phyloP scores from a whole-genome alignment of 768 basidiomycete species.

The Amylocystis lapponica region DNA sequence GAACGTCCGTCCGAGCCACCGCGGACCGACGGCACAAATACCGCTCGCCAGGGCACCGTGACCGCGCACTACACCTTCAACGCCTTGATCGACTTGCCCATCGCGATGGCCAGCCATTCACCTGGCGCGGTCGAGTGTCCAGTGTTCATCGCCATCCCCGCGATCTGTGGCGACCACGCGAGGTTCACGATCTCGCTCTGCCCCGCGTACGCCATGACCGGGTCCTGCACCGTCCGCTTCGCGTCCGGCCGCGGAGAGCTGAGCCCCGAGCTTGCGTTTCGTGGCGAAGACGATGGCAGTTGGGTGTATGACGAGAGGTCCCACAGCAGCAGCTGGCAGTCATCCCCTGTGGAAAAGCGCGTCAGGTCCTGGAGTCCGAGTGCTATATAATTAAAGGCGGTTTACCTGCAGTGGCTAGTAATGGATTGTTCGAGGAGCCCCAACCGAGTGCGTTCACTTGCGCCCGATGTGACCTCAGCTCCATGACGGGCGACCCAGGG shows the following conservation, averaged over 20 bases:
- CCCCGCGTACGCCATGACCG: constrained; percentile 80
- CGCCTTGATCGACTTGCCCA: constrained; percentile 76
- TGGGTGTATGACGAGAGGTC: constrained; percentile 69
- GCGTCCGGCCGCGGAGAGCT: constrained; percentile 80
- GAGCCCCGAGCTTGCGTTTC: constrained; percentile 61
- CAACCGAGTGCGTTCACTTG: constrained; percentile 87
- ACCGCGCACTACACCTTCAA: constrained; percentile 56
- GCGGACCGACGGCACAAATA: too few species aligned
- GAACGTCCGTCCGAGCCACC: too few species aligned
- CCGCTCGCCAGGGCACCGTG: not conserved
- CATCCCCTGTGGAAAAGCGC: constrained; percentile 57
- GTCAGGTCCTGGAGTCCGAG: constrained; percentile 3
- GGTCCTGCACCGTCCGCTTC: constrained; percentile 66
- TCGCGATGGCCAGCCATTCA: constrained; percentile 84
- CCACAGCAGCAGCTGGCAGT: constrained; percentile 92
- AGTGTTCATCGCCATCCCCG: constrained; percentile 67
- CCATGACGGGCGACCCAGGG: constrained; percentile 92
- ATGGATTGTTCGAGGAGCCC: constrained; percentile 78
- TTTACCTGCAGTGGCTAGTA: constrained; percentile 84
- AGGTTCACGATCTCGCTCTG: constrained; percentile 74
- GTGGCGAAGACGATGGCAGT: constrained; percentile 54
- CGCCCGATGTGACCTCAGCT: constrained; percentile 77
- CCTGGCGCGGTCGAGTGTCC: constrained; percentile 70
- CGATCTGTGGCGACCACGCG: constrained; percentile 85
- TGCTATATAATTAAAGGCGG: not conserved